Evolutionary conservation across 164 flowering plant genomes (phyloP).

Genomic region (Magnolia kwangsiensis): DNA sequence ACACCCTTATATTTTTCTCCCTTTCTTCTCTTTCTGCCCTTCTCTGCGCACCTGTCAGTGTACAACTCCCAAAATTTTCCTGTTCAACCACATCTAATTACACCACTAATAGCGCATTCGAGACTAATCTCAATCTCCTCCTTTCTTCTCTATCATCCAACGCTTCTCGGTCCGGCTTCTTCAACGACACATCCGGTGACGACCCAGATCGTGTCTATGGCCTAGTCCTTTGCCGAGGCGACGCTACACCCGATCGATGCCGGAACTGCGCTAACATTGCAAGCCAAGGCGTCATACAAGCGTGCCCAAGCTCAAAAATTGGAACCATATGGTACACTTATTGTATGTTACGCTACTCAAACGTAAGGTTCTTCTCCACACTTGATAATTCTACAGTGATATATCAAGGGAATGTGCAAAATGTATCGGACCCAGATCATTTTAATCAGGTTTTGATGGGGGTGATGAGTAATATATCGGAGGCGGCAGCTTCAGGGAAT

Average conservation of each 20-base stretch:
- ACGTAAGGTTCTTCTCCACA: neutral
- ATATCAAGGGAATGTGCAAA: neutral
- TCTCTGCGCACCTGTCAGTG: neutral
- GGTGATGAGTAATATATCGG: neutral
- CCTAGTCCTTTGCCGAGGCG: conserved; percentile 3
- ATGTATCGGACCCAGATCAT: neutral
- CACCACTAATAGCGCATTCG: neutral
- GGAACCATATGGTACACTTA: neutral
- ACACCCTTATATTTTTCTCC: neutral
- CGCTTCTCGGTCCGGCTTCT: neutral
- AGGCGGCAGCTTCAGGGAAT: neutral
- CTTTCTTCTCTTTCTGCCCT: neutral
- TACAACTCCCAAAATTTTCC: neutral
- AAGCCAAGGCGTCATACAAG: neutral
- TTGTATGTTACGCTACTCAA: neutral
- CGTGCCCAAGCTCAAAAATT: neutral
- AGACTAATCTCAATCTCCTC: neutral
- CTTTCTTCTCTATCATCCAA: neutral
- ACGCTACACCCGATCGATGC: neutral
- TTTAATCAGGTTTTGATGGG: neutral
- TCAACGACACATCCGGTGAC: neutral
- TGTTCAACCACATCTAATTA: neutral
- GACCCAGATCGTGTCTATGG: neutral
- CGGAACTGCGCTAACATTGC: neutral
- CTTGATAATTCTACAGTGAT: neutral